phyloP scores from a whole-genome alignment of 306 rosid species.

The Dryas drummondii region DNA sequence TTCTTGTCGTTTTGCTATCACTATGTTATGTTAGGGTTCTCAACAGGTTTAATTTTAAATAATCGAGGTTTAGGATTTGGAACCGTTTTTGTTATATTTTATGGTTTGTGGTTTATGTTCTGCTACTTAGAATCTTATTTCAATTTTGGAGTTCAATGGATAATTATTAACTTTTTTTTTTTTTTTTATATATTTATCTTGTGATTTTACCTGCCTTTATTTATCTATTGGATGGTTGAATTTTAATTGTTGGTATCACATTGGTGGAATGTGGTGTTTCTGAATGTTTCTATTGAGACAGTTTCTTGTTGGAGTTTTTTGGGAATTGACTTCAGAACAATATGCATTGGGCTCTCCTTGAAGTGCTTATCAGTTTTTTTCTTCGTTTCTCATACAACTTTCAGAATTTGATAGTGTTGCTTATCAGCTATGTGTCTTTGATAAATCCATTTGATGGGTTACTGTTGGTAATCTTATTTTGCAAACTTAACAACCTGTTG shows the following conservation, averaged over 20 bases:
- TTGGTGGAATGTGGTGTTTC: background rate
- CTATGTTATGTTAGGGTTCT: background rate
- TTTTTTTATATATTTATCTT: background rate
- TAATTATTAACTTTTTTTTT: too few relatives aligned
- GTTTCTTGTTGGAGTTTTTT: background rate
- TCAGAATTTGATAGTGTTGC: too few relatives aligned
- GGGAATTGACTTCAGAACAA: too few relatives aligned
- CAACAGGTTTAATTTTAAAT: background rate
- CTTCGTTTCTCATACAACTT: too few relatives aligned
- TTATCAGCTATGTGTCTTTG: too few relatives aligned
- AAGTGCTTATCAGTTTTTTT: too few relatives aligned
- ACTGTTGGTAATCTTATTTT: too few relatives aligned
- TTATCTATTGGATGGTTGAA: background rate
- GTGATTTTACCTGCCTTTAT: background rate
- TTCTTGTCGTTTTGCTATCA: background rate
- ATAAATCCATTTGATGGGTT: too few relatives aligned
- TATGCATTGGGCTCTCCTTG: too few relatives aligned
- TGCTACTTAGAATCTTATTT: background rate
- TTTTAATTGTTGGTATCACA: background rate
- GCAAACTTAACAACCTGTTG: too few relatives aligned
- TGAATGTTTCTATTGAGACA: background rate
- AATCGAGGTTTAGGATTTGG: background rate
- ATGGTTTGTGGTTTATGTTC: too few relatives aligned
- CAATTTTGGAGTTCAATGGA: background rate
- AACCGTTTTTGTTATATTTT: background rate